Conservation (phyloP, 169 alveolate genomes). For the Eimeria tenella region DNA sequence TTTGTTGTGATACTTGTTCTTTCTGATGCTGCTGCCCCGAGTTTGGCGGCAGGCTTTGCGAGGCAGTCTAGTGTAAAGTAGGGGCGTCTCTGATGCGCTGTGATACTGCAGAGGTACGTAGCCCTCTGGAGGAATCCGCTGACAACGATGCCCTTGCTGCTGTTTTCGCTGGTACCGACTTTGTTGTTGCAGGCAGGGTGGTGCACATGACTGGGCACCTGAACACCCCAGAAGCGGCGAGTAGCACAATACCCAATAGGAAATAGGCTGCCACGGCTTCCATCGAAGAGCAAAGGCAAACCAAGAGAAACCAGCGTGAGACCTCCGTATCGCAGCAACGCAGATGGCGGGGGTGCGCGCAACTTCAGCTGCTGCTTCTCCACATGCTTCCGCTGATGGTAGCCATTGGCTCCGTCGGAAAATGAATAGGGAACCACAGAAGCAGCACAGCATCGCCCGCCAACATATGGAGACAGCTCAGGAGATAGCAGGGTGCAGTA, state of each 20-base stretch:
- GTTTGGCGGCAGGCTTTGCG: conserved; percentile 35
- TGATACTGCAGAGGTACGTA: conserved; percentile 68
- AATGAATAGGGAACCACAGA: not conserved
- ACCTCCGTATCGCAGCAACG: conserved; percentile 55
- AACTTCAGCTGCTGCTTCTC: conserved; percentile 7
- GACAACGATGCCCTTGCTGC: not conserved
- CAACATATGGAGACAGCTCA: conserved; percentile 47
- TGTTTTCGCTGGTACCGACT: conserved; percentile 1
- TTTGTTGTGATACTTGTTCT: not conserved
- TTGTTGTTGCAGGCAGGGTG: conserved; percentile 44
- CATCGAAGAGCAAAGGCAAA: conserved; percentile 60
- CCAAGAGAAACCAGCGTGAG: conserved; percentile 55
- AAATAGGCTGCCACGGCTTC: conserved; percentile 23
- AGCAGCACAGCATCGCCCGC: conserved; percentile 64
- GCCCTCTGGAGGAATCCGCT: conserved; percentile 30
- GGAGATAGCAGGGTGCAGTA: conserved; percentile 31
- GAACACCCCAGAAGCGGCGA: conserved; percentile 59
- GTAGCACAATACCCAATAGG: conserved; percentile 63
- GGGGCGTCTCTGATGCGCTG: conserved; percentile 46
- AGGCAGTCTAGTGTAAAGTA: conserved; percentile 46
- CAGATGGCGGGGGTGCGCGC: conserved; percentile 8
- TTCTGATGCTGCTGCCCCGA: not conserved
- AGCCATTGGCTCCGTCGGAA: not conserved
- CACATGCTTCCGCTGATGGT: conserved; percentile 26
- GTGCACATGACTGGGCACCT: conserved; percentile 3